Evolutionary conservation across 306 rosid genomes (phyloP).

Genomic region (Benincasa hispida): DNA sequence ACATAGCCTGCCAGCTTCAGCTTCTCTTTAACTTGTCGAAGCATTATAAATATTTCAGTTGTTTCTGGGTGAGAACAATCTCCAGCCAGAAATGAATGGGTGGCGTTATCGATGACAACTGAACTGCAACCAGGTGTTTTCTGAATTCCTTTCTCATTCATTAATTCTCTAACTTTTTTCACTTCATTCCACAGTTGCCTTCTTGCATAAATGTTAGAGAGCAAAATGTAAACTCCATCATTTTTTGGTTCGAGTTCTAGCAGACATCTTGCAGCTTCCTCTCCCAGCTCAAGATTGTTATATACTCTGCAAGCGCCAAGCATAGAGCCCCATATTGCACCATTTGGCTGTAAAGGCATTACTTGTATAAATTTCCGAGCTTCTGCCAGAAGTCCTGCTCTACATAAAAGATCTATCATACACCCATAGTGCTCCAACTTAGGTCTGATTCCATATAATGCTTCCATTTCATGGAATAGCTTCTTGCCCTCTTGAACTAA

Average conservation of each 20-base stretch:
- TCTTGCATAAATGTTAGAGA: slow-evolving; percentile 13
- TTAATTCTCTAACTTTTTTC: slow-evolving; percentile 3
- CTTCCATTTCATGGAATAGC: slow-evolving; percentile 4
- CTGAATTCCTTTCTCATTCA: slow-evolving; percentile 4
- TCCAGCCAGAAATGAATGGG: slow-evolving; percentile 11
- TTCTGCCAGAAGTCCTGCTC: slow-evolving; percentile 8
- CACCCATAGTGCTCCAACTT: slow-evolving; percentile 14
- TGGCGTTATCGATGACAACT: slow-evolving; percentile 3
- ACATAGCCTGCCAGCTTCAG: slow-evolving; percentile 11
- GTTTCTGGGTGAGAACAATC: slow-evolving; percentile 13
- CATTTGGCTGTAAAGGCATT: slow-evolving; percentile 14
- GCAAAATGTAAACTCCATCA: slow-evolving; percentile 11
- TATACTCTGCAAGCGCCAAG: slow-evolving; percentile 8
- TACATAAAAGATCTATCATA: slow-evolving; percentile 10
- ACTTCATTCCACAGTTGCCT: slow-evolving; percentile 14
- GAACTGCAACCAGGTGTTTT: slow-evolving; percentile 13
- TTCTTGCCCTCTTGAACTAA: slow-evolving; percentile 4
- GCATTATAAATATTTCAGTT: slow-evolving; percentile 1
- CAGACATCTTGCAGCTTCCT: slow-evolving; percentile 5
- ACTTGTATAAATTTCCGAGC: slow-evolving; percentile 1
- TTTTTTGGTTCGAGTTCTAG: slow-evolving; percentile 7
- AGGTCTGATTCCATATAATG: slow-evolving; percentile 4
- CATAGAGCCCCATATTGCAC: slow-evolving; percentile 16
- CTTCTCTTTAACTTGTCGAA: slow-evolving; percentile 1
- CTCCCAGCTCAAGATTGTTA: neutral